Conservation (phyloP, 352 stramenopile species). For the Phytophthora chlamydospora region DNA sequence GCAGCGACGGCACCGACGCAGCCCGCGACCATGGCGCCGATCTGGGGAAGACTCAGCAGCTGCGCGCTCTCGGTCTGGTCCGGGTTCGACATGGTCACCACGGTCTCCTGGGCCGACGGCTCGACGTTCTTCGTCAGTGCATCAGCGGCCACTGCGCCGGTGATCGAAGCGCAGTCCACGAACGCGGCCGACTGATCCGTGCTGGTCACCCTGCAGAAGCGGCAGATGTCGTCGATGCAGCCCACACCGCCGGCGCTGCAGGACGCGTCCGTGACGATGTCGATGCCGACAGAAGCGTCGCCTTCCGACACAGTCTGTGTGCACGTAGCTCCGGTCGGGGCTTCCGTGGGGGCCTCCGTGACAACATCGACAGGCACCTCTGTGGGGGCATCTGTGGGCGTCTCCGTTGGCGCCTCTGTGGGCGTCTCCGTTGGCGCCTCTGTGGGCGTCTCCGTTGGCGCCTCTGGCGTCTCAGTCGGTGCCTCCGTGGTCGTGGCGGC, state of each 20-base stretch:
- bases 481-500: constrained; percentile 5
- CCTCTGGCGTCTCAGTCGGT: constrained; percentile 2
- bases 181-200: constrained; percentile 31
- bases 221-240: constrained; percentile 49
- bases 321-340: constrained; percentile 12
- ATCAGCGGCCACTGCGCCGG: constrained; percentile 1
- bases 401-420: constrained; percentile 13
- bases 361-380: background rate
- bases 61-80: background rate
- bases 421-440: constrained; percentile 8
- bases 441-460: constrained; percentile 5
- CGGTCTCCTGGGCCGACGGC: background rate
- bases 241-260: constrained; percentile 43
- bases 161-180: constrained; percentile 25
- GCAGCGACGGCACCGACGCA: constrained; percentile 40
- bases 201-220: constrained; percentile 46
- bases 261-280: constrained; percentile 39
- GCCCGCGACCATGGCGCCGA: constrained; percentile 14
- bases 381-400: constrained; percentile 10
- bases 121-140: constrained; percentile 6
- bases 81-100: constrained; percentile 4
- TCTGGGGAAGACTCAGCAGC: constrained; percentile 12
- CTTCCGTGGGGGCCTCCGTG: constrained; percentile 2
- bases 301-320: constrained; percentile 23
- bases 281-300: constrained; percentile 43